Conservation (phyloP, 371 early-diverging fungal species). For the Nematocida major region DNA sequence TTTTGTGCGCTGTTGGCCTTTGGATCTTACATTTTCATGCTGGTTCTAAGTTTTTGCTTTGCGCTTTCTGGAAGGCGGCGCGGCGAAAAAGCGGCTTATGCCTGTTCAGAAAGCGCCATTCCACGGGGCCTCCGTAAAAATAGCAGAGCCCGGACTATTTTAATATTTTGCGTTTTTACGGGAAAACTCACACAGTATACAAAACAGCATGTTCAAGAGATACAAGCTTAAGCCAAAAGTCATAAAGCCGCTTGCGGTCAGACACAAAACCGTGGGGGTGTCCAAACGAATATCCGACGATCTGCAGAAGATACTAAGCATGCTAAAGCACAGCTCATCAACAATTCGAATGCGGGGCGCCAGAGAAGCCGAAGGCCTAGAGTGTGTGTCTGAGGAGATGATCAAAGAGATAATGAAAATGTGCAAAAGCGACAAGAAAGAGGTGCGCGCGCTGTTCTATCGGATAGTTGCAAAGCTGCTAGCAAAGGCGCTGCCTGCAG, state of each 20-base stretch:
- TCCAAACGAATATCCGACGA: slow-evolving; percentile 44
- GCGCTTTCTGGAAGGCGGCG: too few species aligned
- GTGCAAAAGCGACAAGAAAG: slow-evolving; percentile 38
- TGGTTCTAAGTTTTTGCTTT: too few species aligned
- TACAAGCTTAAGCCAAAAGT: slow-evolving; percentile 42
- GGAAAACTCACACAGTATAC: not conserved
- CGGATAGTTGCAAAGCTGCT: slow-evolving; percentile 1
- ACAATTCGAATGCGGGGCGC: slow-evolving; percentile 44
- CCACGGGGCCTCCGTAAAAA: too few species aligned
- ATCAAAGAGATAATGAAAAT: slow-evolving; percentile 42
- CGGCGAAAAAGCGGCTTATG: too few species aligned
- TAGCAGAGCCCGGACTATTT: too few species aligned
- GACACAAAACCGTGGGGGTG: slow-evolving; percentile 21
- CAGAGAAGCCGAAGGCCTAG: slow-evolving; percentile 22
- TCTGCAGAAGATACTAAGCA: not conserved
- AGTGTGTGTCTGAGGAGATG: slow-evolving; percentile 27
- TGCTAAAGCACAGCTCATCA: slow-evolving; percentile 36
- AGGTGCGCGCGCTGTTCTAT: slow-evolving; percentile 38
- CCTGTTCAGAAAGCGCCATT: too few species aligned
- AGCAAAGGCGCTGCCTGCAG: slow-evolving; percentile 30
- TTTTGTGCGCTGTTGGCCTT: too few species aligned
- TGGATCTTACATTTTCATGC: too few species aligned
- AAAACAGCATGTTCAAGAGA: slow-evolving; percentile 53
- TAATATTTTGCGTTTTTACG: not conserved
- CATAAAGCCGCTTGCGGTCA: slow-evolving; percentile 3